Base-by-base conservation (phyloP, 1,284 basidiomycete genomes). In the Blastosporella zonata region DNA sequence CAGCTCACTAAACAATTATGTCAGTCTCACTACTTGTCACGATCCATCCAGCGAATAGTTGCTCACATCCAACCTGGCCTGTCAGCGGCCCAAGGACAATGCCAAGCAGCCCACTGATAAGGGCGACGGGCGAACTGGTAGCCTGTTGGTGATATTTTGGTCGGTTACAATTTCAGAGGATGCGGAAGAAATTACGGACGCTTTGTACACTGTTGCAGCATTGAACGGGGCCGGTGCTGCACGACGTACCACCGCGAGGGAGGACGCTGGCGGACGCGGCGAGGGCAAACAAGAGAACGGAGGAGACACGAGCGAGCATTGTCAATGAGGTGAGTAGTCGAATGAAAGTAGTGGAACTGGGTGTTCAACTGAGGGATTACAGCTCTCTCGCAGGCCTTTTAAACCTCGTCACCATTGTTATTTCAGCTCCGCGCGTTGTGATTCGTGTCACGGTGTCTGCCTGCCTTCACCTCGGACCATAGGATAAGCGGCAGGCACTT, bases 41-140 rank as follows among this genome's bases (percentile, higher is more conserved):
- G 7, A n/a, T 34, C n/a, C 1, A 2, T 47, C 4, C 2, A 13
- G 13, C 2, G 9, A 18, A 5, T 23, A n/a, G 23, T n/a, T n/a
- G 51, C 53, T 54, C 46, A 62, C 58, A 50, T 9, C 59, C 59
- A 47, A 61, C 47, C 22, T 49, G 57, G 20, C 48, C 55, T 8
- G 43, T 48, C 29, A 58, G 40, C 3, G 48, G 45, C 3, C 49
- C 49, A 25, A 58, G 39, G 27, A 42, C 46, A 38, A 59, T 21
- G 10, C 54, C 56, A 20, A 61, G 52, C 20, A 58, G 52, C 8
- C 57, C 55, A 18, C 44, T 40, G 20, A 58, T 40, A 20, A 33
- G n/a, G 29, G 12, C 20, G 15, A 59, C 37, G 18, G 6, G 18
- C 6, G 47, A 18, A 38, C 18, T 33, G 39, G 8, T 49, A 20